Conservation (phyloP, 768 basidiomycete genomes). For the Tephrocybe sp. region DNA sequence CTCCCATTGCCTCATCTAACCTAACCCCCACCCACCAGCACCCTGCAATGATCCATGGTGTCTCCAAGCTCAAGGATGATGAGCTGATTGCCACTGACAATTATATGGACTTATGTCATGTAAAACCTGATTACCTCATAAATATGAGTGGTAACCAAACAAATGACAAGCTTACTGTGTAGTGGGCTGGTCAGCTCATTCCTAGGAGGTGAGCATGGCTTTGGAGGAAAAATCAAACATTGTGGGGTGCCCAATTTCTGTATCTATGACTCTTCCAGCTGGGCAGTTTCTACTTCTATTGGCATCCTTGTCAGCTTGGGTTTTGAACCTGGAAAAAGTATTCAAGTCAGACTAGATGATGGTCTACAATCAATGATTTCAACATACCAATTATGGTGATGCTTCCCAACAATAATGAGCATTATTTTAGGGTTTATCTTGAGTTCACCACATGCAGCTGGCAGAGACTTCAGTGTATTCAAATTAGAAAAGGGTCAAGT, state of each 20-base stretch:
- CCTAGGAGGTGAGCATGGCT: slow-evolving; percentile 78
- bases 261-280: slow-evolving; percentile 79
- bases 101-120: slow-evolving; percentile 42
- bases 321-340: slow-evolving; percentile 33
- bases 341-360: not conserved
- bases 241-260: slow-evolving; percentile 64
- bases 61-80: too few relatives aligned
- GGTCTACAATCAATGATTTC: not conserved
- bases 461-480: not conserved
- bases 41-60: too few relatives aligned
- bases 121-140: slow-evolving; percentile 29
- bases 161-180: slow-evolving; percentile 36
- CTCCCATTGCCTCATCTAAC: too few relatives aligned
- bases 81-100: too few relatives aligned
- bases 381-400: slow-evolving; percentile 57
- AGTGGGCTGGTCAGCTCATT: slow-evolving; percentile 57
- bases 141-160: not conserved
- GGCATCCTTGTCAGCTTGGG: slow-evolving; percentile 33
- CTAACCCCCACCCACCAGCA: too few relatives aligned
- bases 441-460: slow-evolving; percentile 64
- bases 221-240: slow-evolving; percentile 81
- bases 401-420: slow-evolving; percentile 77
- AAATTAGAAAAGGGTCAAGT: not conserved
- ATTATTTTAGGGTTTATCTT: slow-evolving; percentile 69
- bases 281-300: slow-evolving; percentile 74